Evolutionary conservation across 2,329 filamentous ascomycete species (phyloP).

Genomic region (Ophiocordyceps sinensis): DNA sequence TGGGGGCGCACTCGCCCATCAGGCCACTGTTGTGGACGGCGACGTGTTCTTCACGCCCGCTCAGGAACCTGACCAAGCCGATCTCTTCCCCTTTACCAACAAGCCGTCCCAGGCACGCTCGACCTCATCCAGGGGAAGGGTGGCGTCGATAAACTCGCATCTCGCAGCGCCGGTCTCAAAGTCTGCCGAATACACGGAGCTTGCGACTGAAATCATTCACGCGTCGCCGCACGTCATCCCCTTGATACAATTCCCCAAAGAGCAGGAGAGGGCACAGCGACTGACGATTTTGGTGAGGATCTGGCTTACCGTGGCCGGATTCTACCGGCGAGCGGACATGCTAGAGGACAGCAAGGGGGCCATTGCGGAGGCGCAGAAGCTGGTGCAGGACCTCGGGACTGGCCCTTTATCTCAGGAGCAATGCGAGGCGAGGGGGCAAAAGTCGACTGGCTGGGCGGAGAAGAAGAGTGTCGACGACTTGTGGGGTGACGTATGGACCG

Average conservation of each 20-base stretch:
- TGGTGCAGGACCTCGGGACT: slow-evolving; percentile 56
- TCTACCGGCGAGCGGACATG: slow-evolving; percentile 73
- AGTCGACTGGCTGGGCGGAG: slow-evolving; percentile 59
- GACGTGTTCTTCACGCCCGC: slow-evolving; percentile 36
- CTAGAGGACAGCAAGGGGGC: slow-evolving; percentile 69
- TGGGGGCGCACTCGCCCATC: slow-evolving; percentile 22
- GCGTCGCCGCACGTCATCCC: slow-evolving; percentile 34
- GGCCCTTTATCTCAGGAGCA: slow-evolving; percentile 46
- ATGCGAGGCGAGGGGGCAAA: slow-evolving; percentile 46
- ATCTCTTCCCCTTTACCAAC: slow-evolving; percentile 28
- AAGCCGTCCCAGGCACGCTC: slow-evolving; percentile 23
- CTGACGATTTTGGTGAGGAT: slow-evolving; percentile 53
- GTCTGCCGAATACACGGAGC: slow-evolving; percentile 24
- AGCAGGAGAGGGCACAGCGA: slow-evolving; percentile 34
- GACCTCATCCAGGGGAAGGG: slow-evolving; percentile 28
- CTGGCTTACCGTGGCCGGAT: slow-evolving; percentile 79
- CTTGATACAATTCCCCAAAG: slow-evolving; percentile 38
- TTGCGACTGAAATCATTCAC: slow-evolving; percentile 24
- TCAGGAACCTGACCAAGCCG: slow-evolving; percentile 24
- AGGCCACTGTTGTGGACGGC: slow-evolving; percentile 31
- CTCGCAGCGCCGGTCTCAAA: slow-evolving; percentile 23
- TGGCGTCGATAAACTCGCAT: slow-evolving; percentile 30
- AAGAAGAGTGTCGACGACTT: slow-evolving; percentile 71
- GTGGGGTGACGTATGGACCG: slow-evolving; percentile 70
- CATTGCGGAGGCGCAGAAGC: slow-evolving; percentile 64